Base-by-base conservation (phyloP, 352 stramenopile genomes). In the Globisporangium ultimum region DNA sequence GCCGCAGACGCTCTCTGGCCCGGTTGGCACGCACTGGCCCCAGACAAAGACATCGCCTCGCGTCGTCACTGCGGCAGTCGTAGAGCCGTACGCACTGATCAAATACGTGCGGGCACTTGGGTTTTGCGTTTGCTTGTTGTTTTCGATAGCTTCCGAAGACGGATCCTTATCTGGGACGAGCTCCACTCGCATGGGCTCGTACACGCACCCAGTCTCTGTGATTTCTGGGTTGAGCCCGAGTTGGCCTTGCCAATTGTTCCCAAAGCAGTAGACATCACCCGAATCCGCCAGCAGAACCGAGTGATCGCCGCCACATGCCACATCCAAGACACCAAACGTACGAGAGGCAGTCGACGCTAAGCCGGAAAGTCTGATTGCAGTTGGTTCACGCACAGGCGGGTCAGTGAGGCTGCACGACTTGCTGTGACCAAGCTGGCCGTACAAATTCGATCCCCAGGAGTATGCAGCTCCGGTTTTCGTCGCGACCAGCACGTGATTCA, bases 201-300 rank as follows among this genome's bases (percentile, higher is more conserved):
- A 51, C 11, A 64, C 41, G 1, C 48, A 64, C 1, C 61, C 55
- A 15, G 24, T 42, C 15, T 53, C 18, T 20, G 14, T n/a, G 1
- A 59, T 58, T 5, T 55, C 48, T 4, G 69, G 67, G 4, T 85
- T 63, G n/a, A 89, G 55, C 0, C 78, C 86, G 7, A 95, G 72
- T 50, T 95, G 84, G 0, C 84, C 86, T 9, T 84, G 61, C 68
- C 84, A 88, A 46, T 89, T 84, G 60, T 83, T 84, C 0, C 86
- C 86, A 43, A 76, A 93, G 6, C 67, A 69, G 18, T 78, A 71
- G 0, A 93, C 32, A 2, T 61, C n/a, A 4, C 86, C 84, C n/a
- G 60, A 62, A 22, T 53, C 57, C 0, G 72, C 75, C 10, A 95
- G 62, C 9, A 81, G 67, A n/a, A 93, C 42, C 1, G 80, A 87